These are phyloP conservation scores for Annulohypoxylon nitens DNA, from an alignment of 495 filamentous ascomycete genomes.

Conservation along the genomic window DNA sequence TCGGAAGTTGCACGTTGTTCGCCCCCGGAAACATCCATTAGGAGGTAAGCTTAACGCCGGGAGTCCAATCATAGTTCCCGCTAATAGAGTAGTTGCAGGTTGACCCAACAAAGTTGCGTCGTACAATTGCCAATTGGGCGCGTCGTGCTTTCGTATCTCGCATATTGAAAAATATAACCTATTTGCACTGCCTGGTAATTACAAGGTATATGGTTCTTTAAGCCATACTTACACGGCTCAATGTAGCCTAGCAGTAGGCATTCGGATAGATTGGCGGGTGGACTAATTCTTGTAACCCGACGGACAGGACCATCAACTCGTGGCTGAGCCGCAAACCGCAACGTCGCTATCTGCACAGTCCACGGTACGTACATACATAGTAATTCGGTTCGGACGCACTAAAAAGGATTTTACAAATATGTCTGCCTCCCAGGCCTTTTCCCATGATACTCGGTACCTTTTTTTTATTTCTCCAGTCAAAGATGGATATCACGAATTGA, in stretches of 20 bases:
- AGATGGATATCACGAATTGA: not conserved
- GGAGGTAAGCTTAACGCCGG: constrained; percentile 22
- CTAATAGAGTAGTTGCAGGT: constrained; percentile 6
- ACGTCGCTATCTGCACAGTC: constrained; percentile 8
- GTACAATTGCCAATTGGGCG: not conserved
- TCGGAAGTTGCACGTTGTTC: constrained; percentile 18
- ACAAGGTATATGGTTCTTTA: not conserved
- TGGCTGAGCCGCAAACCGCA: constrained; percentile 27
- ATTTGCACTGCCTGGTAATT: not conserved
- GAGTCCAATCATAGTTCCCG: constrained; percentile 26
- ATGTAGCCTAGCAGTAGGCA: constrained; percentile 1
- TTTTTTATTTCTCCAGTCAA: not conserved
- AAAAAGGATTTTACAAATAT: not conserved
- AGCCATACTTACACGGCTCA: not conserved
- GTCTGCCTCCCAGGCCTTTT: not conserved
- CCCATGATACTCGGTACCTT: not conserved
- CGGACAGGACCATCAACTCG: not conserved
- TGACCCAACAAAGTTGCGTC: constrained; percentile 9
- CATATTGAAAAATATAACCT: not conserved
- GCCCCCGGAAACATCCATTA: constrained; percentile 5
- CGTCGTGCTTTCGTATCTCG: constrained; percentile 9
- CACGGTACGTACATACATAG: too few species aligned
- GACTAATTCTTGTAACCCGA: constrained; percentile 3
- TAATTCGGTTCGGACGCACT: not conserved
- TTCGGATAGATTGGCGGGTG: not conserved